phyloP scores from a whole-genome alignment of 1,139 yeast species.

The Sugiyamaella paludigena region DNA sequence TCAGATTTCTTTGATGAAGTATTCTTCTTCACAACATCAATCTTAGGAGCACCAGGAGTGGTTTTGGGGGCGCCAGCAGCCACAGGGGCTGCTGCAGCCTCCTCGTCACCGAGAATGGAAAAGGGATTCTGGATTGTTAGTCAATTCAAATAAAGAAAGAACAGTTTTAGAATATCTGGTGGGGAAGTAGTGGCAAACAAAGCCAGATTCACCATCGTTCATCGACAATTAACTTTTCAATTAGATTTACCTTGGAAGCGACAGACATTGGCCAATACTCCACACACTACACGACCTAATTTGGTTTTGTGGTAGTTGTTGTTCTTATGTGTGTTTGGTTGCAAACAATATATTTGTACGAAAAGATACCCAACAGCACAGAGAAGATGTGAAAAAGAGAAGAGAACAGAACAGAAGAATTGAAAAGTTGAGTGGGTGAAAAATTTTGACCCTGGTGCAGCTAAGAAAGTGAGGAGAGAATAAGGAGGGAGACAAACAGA shows the following conservation, averaged over 20 bases:
- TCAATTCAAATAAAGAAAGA: not conserved
- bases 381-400: conserved; percentile 7
- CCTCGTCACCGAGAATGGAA: conserved; percentile 58
- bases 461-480: conserved; percentile 11
- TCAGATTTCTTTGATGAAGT: conserved; percentile 89
- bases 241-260: conserved; percentile 31
- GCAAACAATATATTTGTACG: conserved; percentile 5
- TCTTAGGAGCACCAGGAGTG: conserved; percentile 42
- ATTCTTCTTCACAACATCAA: conserved; percentile 76
- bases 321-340: conserved; percentile 4
- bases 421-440: conserved; percentile 19
- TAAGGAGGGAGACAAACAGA: conserved; percentile 2
- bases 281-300: conserved; percentile 11
- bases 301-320: conserved; percentile 10
- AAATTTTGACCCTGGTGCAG: conserved; percentile 13
- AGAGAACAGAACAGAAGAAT: conserved; percentile 12
- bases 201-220: not conserved
- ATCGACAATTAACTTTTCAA: not conserved
- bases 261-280: conserved; percentile 28
- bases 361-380: conserved; percentile 13
- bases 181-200: not conserved
- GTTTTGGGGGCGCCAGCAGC: conserved; percentile 38
- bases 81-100: conserved; percentile 31
- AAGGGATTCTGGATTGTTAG: conserved; percentile 30
- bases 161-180: no score